Conservation (phyloP, 2,329 filamentous ascomycete genomes). For the Microcyclospora tardicrescens region DNA sequence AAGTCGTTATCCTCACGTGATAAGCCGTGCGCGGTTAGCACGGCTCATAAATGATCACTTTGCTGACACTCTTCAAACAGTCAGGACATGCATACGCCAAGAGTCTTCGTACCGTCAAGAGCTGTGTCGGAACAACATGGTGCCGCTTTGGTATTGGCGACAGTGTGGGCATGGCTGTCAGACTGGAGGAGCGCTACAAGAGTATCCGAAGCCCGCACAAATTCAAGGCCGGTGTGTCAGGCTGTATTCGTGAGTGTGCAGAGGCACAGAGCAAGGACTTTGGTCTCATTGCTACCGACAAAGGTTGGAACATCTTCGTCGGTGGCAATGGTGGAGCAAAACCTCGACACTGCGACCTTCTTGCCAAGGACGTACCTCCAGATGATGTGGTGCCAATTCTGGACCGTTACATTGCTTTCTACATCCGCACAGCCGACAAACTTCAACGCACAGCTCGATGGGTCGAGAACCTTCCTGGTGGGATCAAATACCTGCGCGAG, state of each 20-base stretch:
- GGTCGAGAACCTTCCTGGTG: constrained; percentile 73
- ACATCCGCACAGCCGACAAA: constrained; percentile 83
- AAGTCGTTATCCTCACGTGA: constrained; percentile 3
- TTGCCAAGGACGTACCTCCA: constrained; percentile 75
- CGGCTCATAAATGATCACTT: neutral
- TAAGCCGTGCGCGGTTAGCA: neutral
- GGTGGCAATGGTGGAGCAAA: constrained; percentile 82
- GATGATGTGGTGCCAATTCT: constrained; percentile 72
- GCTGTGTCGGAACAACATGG: constrained; percentile 84
- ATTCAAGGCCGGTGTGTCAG: constrained; percentile 71
- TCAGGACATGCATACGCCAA: constrained; percentile 87
- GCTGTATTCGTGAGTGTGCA: constrained; percentile 84
- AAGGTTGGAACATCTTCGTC: constrained; percentile 87
- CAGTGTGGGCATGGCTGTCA: constrained; percentile 79
- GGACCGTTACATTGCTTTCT: constrained; percentile 84
- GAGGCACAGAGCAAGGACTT: constrained; percentile 93
- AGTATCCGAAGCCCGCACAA: constrained; percentile 81
- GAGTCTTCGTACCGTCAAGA: constrained; percentile 77
- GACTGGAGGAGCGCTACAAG: constrained; percentile 83
- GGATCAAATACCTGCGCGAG: constrained; percentile 67
- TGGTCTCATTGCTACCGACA: constrained; percentile 81
- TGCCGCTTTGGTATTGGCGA: constrained; percentile 81
- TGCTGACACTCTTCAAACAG: neutral
- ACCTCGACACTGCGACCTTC: constrained; percentile 65
- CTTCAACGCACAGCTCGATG: constrained; percentile 80